Evolutionary conservation across 108 stramenopile genomes (phyloP).

Genomic region (Fistulifera pelliculosa): DNA sequence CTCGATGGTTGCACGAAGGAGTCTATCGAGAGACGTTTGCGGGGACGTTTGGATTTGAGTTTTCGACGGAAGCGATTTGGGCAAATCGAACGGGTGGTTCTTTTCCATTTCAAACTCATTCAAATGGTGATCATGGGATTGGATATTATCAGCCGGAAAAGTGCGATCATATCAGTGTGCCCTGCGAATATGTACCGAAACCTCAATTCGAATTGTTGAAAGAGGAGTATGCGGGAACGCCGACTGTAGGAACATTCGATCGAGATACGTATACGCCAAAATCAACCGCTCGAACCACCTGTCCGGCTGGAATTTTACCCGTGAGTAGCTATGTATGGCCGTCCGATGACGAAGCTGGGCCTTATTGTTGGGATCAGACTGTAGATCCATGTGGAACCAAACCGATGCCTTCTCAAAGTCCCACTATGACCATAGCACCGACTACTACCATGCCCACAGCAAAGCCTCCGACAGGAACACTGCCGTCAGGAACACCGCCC

Average conservation of each 20-base stretch:
- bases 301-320: constrained; percentile 13
- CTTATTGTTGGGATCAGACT: no score
- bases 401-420: no score
- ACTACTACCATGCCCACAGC: no score
- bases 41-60: constrained; percentile 40
- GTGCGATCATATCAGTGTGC: constrained; percentile 15
- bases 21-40: constrained; percentile 20
- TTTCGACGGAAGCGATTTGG: constrained; percentile 23
- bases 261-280: no score
- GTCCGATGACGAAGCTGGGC: neutral
- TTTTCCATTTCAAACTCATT: constrained; percentile 21
- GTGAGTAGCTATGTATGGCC: constrained; percentile 22
- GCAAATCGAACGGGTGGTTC: constrained; percentile 1
- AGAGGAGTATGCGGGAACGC: neutral
- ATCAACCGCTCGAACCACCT: constrained; percentile 4
- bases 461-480: no score
- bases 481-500: no score
- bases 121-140: constrained; percentile 19
- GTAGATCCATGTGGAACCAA: no score
- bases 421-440: no score
- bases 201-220: constrained; percentile 15
- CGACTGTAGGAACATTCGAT: no score
- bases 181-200: constrained; percentile 14
- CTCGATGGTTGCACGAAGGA: constrained; percentile 12
- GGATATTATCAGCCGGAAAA: constrained; percentile 23